phyloP scores from a whole-genome alignment of 2,329 filamentous ascomycete genomes.

The Colletotrichum truncatum region DNA sequence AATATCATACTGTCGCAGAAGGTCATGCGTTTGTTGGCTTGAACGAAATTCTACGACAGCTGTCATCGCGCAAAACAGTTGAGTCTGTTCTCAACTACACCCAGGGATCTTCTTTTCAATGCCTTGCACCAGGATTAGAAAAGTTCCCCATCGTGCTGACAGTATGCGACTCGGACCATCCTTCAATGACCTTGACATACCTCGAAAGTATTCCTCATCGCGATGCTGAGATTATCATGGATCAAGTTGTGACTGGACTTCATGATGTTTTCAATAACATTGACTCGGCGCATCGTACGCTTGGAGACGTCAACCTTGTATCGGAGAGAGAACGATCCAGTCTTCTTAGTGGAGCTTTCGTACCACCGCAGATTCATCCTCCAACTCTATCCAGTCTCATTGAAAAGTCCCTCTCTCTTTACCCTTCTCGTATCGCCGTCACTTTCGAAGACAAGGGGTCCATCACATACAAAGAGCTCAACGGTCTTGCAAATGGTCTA shows the following conservation, averaged over 20 bases:
- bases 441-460: neutral
- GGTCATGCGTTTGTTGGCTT: slow-evolving; percentile 1
- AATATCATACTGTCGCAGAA: neutral
- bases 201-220: neutral
- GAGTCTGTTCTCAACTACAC: slow-evolving; percentile 4
- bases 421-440: neutral
- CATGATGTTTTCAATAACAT: neutral
- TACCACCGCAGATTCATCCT: neutral
- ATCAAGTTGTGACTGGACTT: neutral
- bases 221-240: neutral
- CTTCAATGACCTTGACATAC: neutral
- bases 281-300: neutral
- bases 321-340: neutral
- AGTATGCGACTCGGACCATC: neutral
- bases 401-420: neutral
- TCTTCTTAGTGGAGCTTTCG: neutral
- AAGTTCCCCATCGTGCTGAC: neutral
- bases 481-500: neutral
- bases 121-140: neutral
- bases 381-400: neutral
- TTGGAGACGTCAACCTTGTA: neutral
- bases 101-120: neutral
- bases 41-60: neutral
- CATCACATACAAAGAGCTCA: neutral
- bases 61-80: neutral